These are phyloP conservation scores for Alternaria ethzedia DNA, from an alignment of 2,329 filamentous ascomycete genomes.

Conservation along the genomic window DNA sequence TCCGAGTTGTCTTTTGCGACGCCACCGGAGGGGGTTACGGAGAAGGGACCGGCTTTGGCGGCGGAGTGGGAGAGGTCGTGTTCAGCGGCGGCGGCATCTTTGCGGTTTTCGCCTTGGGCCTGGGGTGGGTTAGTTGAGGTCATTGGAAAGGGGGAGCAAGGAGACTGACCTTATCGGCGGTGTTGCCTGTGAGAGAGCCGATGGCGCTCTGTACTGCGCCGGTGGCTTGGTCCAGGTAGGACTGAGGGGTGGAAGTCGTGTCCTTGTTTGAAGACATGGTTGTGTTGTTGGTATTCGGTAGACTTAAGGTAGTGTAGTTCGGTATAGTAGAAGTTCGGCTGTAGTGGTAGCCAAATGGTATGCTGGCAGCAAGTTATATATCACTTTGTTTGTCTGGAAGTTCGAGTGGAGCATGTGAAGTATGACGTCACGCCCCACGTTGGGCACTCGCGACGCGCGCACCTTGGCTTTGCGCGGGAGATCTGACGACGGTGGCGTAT, in stretches of 20 bases:
- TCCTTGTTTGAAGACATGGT: conserved; percentile 57
- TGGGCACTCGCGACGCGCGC: not conserved
- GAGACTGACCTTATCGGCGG: conserved; percentile 64
- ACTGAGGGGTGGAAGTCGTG: conserved; percentile 77
- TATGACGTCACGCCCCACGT: conserved; percentile 19
- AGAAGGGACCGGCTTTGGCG: conserved; percentile 74
- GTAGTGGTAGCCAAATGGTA: not conserved
- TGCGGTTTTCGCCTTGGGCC: conserved; percentile 67
- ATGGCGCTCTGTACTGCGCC: conserved; percentile 75
- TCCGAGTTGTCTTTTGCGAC: conserved; percentile 74
- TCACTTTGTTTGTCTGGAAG: not conserved
- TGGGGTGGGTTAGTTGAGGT: conserved; percentile 40
- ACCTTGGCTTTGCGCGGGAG: conserved; percentile 3
- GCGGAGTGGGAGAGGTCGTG: conserved; percentile 77
- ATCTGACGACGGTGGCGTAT: conserved; percentile 15
- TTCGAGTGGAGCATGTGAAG: conserved; percentile 7
- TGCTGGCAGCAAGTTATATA: conserved; percentile 1
- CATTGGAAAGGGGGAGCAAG: conserved; percentile 3
- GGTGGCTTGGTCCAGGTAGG: conserved; percentile 67
- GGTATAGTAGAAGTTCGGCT: not conserved
- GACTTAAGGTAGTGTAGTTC: not conserved
- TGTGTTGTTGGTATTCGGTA: conserved; percentile 8
- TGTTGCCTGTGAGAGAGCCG: conserved; percentile 75
- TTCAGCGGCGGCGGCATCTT: conserved; percentile 70
- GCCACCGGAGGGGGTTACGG: conserved; percentile 72